These are phyloP conservation scores for Moesziomyces antarcticus DNA, from an alignment of 1,284 basidiomycete species.

Conservation along the genomic window DNA sequence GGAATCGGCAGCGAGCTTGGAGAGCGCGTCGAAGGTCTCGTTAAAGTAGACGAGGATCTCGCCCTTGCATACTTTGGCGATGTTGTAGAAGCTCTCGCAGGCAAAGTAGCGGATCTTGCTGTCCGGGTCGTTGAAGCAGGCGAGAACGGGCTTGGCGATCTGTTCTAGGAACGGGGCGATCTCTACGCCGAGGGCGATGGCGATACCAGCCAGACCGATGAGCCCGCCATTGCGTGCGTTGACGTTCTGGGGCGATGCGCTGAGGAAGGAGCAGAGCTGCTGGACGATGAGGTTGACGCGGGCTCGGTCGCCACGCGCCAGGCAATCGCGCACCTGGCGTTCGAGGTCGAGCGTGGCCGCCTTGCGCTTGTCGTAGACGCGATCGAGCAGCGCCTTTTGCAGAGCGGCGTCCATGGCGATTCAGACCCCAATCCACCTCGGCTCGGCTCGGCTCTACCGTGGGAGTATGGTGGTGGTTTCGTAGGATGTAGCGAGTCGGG, in stretches of 20 bases:
- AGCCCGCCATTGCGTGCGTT: slow-evolving; percentile 94
- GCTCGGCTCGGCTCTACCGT: not conserved
- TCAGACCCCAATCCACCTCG: too few species aligned
- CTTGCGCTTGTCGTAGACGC: slow-evolving; percentile 89
- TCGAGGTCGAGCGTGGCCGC: slow-evolving; percentile 93
- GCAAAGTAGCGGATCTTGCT: slow-evolving; percentile 96
- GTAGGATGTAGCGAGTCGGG: not conserved
- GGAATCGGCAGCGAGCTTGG: slow-evolving; percentile 97
- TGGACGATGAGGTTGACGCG: slow-evolving; percentile 89
- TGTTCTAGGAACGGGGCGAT: slow-evolving; percentile 92
- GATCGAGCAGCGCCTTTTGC: slow-evolving; percentile 66
- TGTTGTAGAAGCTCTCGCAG: slow-evolving; percentile 97
- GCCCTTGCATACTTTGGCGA: slow-evolving; percentile 93
- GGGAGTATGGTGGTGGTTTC: not conserved
- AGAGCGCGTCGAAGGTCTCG: slow-evolving; percentile 95
- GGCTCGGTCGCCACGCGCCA: slow-evolving; percentile 80
- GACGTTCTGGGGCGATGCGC: slow-evolving; percentile 54
- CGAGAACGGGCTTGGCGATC: slow-evolving; percentile 89
- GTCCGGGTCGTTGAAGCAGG: slow-evolving; percentile 93
- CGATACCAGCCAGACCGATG: slow-evolving; percentile 94
- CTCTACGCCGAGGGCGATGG: slow-evolving; percentile 92
- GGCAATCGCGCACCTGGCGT: slow-evolving; percentile 91
- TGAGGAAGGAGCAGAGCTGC: slow-evolving; percentile 80
- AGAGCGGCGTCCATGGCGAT: slow-evolving; percentile 52
- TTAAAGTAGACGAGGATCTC: slow-evolving; percentile 98